These are phyloP conservation scores for Russula virescens DNA, from an alignment of 768 basidiomycete genomes.

Conservation along the genomic window DNA sequence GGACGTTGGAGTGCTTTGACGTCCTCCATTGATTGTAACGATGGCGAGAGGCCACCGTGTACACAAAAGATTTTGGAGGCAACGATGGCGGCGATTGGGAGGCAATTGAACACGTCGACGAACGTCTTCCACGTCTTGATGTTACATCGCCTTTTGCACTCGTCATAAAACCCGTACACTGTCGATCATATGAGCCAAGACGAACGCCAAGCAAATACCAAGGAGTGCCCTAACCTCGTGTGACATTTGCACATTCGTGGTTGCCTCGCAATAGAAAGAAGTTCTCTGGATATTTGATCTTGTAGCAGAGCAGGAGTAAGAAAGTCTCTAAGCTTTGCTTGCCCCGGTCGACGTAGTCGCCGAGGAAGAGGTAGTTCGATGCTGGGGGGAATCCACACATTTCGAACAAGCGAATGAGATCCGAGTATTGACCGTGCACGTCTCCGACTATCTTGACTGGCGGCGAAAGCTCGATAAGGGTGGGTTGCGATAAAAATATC, in stretches of 20 bases:
- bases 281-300: constrained; percentile 99
- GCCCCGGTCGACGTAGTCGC: constrained; percentile 98
- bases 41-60: constrained; percentile 91
- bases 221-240: constrained; percentile 64
- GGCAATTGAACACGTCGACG: constrained; percentile 98
- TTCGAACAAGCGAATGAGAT: constrained; percentile 96
- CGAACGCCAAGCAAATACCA: constrained; percentile 5
- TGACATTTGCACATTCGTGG: constrained; percentile 99
- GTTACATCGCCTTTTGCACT: constrained; percentile 98
- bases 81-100: constrained; percentile 97
- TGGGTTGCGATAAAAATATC: constrained; percentile 93
- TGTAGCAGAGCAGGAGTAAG: constrained; percentile 93
- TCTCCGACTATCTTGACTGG: constrained; percentile 99
- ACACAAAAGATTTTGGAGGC: constrained; percentile 99
- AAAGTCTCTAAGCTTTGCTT: constrained; percentile 99
- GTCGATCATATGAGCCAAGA: constrained; percentile 19
- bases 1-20: constrained; percentile 97
- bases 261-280: constrained; percentile 97
- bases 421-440: constrained; percentile 98
- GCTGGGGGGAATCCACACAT: constrained; percentile 99
- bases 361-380: constrained; percentile 97
- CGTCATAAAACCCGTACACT: constrained; percentile 99
- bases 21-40: constrained; percentile 94
- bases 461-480: constrained; percentile 92
- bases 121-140: constrained; percentile 99